Base-by-base conservation (phyloP, 176 grass and related monocot genomes). In the Panicum miliaceum region DNA sequence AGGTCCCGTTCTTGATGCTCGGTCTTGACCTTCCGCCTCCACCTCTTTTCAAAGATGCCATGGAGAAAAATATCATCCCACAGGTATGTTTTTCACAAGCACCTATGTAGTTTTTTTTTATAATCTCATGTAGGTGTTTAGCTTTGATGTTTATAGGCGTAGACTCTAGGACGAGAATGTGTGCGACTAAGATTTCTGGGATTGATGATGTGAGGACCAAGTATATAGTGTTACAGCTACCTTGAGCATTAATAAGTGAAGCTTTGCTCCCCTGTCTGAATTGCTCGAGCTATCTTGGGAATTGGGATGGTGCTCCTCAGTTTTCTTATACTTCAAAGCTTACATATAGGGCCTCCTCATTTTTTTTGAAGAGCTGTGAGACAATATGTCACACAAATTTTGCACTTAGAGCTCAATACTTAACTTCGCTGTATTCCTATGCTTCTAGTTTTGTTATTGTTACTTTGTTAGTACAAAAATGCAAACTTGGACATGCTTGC, bases 61-160 rank as follows among this genome's bases (percentile, higher is more conserved):
- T 98, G 96, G 96, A 98, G 83, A 98, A 98, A 93, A 95, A 98
- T 69, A 98, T 98, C 65, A 98, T 98, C 68, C 96, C 96, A 83
- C 96, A 98, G 93, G 96, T 94, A 85, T 84, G 80, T 34, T 73
- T 77, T 69, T 35, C 59, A 45, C 71, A 78, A 63, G 7, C 26
- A 79, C 69, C 7, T 71, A 38, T 56, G 27, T 43, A n/a, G 46
- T 56, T 68, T 9, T 41, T 52, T 50, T 34, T 52, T 82, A 56
- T 29, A 76, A 40, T 77, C 23, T 61, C 25, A 76, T 5, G 7
- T 6, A 13, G 1, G 16, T 14, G 29, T 47, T 6, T 50, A 74
- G 15, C 62, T 78, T 82, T 41, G 60, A 71, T 57, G n/a, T 57
- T 40, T 79, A 46, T 48, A 35, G 6, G 26, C 47, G 47, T 53